phyloP scores from a whole-genome alignment of 306 rosid species.

The Canavalia ensiformis region DNA sequence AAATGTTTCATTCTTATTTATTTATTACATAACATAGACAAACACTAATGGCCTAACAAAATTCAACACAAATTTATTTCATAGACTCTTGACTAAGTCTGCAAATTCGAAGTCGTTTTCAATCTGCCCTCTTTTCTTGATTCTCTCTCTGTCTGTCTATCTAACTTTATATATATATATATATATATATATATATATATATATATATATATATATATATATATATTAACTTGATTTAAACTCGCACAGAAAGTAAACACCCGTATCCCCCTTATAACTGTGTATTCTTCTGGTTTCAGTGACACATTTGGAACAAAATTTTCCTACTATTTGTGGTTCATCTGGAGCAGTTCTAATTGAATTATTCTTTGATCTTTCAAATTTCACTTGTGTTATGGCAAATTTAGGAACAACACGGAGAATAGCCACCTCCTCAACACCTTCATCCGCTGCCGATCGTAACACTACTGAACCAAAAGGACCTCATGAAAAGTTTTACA shows the following conservation, averaged over 20 bases:
- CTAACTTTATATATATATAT: too few species aligned
- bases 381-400: conserved; percentile 48
- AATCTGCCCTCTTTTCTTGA: not conserved
- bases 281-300: not conserved
- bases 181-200: not conserved
- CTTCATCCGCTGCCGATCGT: conserved; percentile 24
- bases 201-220: not conserved
- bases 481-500: conserved; percentile 37
- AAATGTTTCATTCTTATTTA: too few species aligned
- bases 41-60: not conserved
- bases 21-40: too few species aligned
- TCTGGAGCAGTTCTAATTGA: not conserved
- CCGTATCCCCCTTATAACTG: not conserved
- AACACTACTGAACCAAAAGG: conserved; percentile 50
- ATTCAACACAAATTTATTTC: not conserved
- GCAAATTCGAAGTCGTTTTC: conserved; percentile 25
- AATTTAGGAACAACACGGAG: conserved; percentile 62
- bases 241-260: not conserved
- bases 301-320: not conserved
- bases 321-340: not conserved
- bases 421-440: conserved; percentile 47
- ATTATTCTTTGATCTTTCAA: conserved; percentile 15
- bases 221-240: not conserved
- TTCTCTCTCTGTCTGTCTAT: not conserved
- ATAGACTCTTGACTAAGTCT: conserved; percentile 15